Evolutionary conservation across 140 eudicot species (phyloP), one percentile per base, ranked within the genome.

Genomic region (Ambrosia hybrid): DNA sequence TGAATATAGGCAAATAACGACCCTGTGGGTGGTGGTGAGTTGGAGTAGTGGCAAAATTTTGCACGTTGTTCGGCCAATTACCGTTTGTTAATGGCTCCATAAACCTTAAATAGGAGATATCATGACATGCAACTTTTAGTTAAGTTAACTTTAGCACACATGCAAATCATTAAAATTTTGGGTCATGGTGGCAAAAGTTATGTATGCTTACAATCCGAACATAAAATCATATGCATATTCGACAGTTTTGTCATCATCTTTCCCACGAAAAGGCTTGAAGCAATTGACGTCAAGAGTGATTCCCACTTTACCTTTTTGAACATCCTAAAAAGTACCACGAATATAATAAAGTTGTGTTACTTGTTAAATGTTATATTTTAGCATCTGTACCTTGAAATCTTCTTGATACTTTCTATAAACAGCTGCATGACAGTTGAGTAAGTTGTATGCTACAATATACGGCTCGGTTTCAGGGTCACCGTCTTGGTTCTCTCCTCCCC

Each of bases 391-490:
- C 86, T 77, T 69, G 48, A 57, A 82, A 17, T 62, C 56, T 34
- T 82, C 21, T 39, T 46, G 37, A 51, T 82, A 82, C 34, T 52
- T 57, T 57, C 79, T 38, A 7, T 68, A 71, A 6, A 76, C 76
- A 45, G 71, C 73, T n/a, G 83, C 80, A 57, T 82, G 86, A 69
- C 71, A 72, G 1, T 73, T 67, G 16, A 82, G 73, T 9, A 61
- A 17, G 9, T 78, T 59, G 69, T 78, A 68, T 73, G 83, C 79
- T 33, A 78, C 80, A 1, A 13, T 34, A 70, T 82, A 78, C 9
- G 86, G 86, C 43, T 82, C 78, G 0, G 67, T 78, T 45, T 72
- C 70, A n/a, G 74, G 51, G 15, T 82, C 77, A 9, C 83, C 67
- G 0, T 66, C 77, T 5, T 53, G 38, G 52, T 14, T 2, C 2